Base-by-base conservation (phyloP, 176 grass and related monocot genomes). In the Puya raimondii region DNA sequence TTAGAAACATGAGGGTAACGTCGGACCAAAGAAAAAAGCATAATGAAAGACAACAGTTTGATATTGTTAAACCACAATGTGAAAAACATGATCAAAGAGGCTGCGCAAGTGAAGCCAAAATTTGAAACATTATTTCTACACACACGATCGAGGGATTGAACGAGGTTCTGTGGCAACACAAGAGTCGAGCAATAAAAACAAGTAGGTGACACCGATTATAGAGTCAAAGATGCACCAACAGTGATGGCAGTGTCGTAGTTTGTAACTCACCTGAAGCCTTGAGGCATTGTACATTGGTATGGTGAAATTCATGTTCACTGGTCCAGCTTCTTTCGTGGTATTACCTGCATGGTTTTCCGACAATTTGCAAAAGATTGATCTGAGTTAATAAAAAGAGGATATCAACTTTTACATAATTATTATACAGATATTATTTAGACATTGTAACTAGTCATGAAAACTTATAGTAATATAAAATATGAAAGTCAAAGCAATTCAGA, bases 201-300 rank as follows among this genome's bases (percentile, higher is more conserved):
- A 9, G 4, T 59, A 54, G 1, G 70, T 48, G 51, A 16, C 52
- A 12, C 68, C 52, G 72, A 9, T 66, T 47, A 72, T 26, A 53
- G 4, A 68, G 7, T 42, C 3, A 14, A 13, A 20, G 47, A 77
- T 66, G 13, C 61, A 51, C 29, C 12, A 68, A 70, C 33, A 42
- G 33, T 59, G 59, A 12, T 14, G 74, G 63, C 7, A 51, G 66
- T 51, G 50, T 70, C 17, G 10, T 42, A 80, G 42, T 17, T 56
- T 10, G 69, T 58, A 26, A 9, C 33, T 91, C 81, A 93, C 94
- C 89, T 99, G 94, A 48, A 99, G 74, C 70, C 88, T 93, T 49
- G 94, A 99, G 58, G 89, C 63, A 84, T 99, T 99, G 85, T 99
- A 93, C 94, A 93, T 99, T 1, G 94, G 89, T 70, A 99, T 99